Evolutionary conservation across 2,329 filamentous ascomycete genomes (phyloP).

Genomic region (Aquanectria penicillioides): DNA sequence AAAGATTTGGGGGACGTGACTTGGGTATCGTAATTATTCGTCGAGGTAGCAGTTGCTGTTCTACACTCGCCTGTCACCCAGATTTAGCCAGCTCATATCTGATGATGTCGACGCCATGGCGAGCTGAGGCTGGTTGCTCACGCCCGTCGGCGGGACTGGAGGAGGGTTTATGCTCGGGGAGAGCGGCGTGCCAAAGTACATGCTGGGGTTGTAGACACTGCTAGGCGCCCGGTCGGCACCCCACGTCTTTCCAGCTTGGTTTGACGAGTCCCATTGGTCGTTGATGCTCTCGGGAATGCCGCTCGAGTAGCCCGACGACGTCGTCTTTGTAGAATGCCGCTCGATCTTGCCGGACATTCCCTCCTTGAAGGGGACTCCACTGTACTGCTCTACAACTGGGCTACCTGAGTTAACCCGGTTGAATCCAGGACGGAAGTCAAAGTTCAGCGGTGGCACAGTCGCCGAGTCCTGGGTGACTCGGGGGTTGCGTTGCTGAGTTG

Average conservation of each 20-base stretch:
- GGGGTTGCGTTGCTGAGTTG: slow-evolving; percentile 37
- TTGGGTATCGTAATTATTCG: slow-evolving; percentile 31
- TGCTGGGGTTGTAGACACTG: slow-evolving; percentile 60
- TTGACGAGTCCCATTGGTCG: slow-evolving; percentile 64
- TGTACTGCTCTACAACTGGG: slow-evolving; percentile 73
- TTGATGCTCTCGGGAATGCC: slow-evolving; percentile 72
- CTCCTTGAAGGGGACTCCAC: slow-evolving; percentile 61
- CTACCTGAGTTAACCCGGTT: slow-evolving; percentile 75
- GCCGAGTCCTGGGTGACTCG: slow-evolving; percentile 73
- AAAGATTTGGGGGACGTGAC: slow-evolving; percentile 10
- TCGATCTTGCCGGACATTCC: slow-evolving; percentile 71
- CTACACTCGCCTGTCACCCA: slow-evolving; percentile 60
- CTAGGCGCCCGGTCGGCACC: slow-evolving; percentile 60
- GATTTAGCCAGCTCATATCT: slow-evolving; percentile 85
- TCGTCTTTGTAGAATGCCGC: slow-evolving; percentile 62
- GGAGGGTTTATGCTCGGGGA: slow-evolving; percentile 47
- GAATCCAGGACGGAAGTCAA: slow-evolving; percentile 71
- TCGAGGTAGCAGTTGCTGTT: slow-evolving; percentile 26
- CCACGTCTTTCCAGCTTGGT: slow-evolving; percentile 56
- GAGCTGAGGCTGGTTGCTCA: slow-evolving; percentile 62
- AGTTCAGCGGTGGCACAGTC: slow-evolving; percentile 73
- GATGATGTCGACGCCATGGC: slow-evolving; percentile 60
- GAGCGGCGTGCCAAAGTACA: slow-evolving; percentile 55
- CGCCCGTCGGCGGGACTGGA: slow-evolving; percentile 45
- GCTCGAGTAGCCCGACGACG: slow-evolving; percentile 69